Conservation (phyloP, 768 basidiomycete species). For the Leccinum barrowsii region DNA sequence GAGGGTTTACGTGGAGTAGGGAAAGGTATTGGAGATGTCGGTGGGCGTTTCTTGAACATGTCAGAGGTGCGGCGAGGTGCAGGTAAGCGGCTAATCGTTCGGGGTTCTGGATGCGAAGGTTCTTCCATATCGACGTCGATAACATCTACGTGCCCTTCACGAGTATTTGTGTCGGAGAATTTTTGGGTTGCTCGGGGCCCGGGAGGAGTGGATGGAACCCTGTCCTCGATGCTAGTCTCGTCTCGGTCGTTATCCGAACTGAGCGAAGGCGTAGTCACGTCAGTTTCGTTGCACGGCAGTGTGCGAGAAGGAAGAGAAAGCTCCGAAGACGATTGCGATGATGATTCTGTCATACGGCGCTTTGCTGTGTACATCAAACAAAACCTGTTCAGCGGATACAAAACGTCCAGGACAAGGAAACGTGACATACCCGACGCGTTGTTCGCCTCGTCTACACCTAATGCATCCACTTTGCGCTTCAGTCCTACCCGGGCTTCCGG, state of each 20-base stretch:
- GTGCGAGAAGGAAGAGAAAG: conserved; percentile 14
- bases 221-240: conserved; percentile 47
- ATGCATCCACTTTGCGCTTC: conserved; percentile 33
- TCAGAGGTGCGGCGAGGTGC: conserved; percentile 26
- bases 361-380: conserved; percentile 31
- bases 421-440: conserved; percentile 34
- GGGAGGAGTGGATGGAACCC: conserved; percentile 49
- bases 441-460: conserved; percentile 24
- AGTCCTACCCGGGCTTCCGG: conserved; percentile 10
- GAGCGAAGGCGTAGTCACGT: conserved; percentile 61
- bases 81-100: conserved; percentile 6
- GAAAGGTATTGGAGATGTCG: conserved; percentile 60
- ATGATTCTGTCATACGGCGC: conserved; percentile 34
- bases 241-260: conserved; percentile 69
- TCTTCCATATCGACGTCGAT: conserved; percentile 39
- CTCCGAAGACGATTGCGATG: conserved; percentile 28
- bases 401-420: neutral
- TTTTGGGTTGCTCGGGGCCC: conserved; percentile 24
- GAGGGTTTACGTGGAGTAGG: conserved; percentile 50
- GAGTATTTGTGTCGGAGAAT: neutral
- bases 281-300: conserved; percentile 37
- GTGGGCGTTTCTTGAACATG: conserved; percentile 57
- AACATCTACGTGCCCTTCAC: conserved; percentile 18
- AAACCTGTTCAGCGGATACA: conserved; percentile 1
- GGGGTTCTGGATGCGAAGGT: conserved; percentile 8